Conservation (phyloP, 306 rosid species). For the Ormosia emarginata region DNA sequence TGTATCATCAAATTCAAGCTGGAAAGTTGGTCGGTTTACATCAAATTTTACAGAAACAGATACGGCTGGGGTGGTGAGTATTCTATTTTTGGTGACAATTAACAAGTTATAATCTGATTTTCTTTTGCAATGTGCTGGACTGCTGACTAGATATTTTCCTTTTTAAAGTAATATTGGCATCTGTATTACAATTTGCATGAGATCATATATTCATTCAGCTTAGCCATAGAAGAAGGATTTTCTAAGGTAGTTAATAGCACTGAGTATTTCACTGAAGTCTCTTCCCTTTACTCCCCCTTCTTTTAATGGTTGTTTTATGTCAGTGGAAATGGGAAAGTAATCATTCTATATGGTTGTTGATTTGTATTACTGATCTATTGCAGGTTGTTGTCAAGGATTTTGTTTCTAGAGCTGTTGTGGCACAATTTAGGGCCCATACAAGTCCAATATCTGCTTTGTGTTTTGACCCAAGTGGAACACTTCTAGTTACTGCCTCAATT, state of each 20-base stretch:
- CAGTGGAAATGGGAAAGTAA: conserved; percentile 19
- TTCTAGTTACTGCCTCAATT: conserved; percentile 83
- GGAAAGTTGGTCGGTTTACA: conserved; percentile 75
- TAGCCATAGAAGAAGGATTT: conserved; percentile 44
- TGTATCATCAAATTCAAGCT: conserved; percentile 66
- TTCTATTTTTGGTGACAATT: conserved; percentile 22
- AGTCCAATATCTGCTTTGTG: conserved; percentile 89
- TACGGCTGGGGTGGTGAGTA: conserved; percentile 87
- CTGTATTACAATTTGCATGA: conserved; percentile 40
- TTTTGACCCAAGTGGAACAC: conserved; percentile 95
- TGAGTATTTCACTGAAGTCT: conserved; percentile 9
- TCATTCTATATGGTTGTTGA: conserved; percentile 18
- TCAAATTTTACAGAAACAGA: conserved; percentile 69
- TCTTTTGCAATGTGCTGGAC: conserved; percentile 26
- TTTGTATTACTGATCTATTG: conserved; percentile 26
- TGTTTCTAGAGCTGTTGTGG: conserved; percentile 63
- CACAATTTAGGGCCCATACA: conserved; percentile 86
- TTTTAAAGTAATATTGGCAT: conserved; percentile 37
- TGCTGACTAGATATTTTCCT: conserved; percentile 35
- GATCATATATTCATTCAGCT: conserved; percentile 44
- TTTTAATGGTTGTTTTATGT: neutral
- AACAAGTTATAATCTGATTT: conserved; percentile 10
- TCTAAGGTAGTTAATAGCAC: conserved; percentile 41
- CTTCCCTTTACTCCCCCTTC: neutral
- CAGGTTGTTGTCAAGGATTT: conserved; percentile 89